Conservation (phyloP, 2,329 filamentous ascomycete species). For the Sporothrix curviconia region DNA sequence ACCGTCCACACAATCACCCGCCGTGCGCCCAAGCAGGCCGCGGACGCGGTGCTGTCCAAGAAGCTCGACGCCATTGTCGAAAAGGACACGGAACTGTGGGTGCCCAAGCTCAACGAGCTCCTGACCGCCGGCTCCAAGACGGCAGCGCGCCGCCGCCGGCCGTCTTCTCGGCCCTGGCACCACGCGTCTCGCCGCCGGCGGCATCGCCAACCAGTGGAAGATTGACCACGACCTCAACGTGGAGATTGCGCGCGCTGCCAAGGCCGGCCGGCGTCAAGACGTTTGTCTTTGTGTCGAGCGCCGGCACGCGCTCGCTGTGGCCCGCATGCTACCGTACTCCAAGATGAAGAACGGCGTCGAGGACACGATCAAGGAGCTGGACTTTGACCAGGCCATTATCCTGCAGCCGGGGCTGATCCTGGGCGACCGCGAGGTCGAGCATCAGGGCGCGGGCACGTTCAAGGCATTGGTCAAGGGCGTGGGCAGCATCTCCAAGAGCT, state of each 20-base stretch:
- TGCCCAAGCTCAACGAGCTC: constrained; percentile 48
- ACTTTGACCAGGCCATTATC: constrained; percentile 73
- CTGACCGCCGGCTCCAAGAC: background rate
- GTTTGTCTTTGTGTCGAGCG: constrained; percentile 69
- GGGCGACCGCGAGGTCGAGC: constrained; percentile 58
- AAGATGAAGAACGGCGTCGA: constrained; percentile 86
- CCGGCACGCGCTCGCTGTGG: constrained; percentile 38
- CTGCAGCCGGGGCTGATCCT: constrained; percentile 68
- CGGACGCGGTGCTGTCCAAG: constrained; percentile 49
- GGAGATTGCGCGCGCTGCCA: constrained; percentile 68
- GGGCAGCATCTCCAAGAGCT: constrained; percentile 44
- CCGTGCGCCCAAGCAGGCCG: constrained; percentile 50
- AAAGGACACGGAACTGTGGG: constrained; percentile 64
- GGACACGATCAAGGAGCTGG: constrained; percentile 62
- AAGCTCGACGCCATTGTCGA: constrained; percentile 63
- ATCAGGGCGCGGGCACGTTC: constrained; percentile 51
- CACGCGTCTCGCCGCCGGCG: constrained; percentile 67
- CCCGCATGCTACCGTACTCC: constrained; percentile 43
- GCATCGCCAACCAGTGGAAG: constrained; percentile 72
- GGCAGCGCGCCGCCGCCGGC: constrained; percentile 53
- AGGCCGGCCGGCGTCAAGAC: constrained; percentile 63
- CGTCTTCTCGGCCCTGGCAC: constrained; percentile 78
- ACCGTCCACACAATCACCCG: constrained; percentile 60
- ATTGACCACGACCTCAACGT: constrained; percentile 86
- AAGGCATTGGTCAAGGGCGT: constrained; percentile 49